phyloP scores from a whole-genome alignment of 495 filamentous ascomycete species.

The Penicillium pancosmium region DNA sequence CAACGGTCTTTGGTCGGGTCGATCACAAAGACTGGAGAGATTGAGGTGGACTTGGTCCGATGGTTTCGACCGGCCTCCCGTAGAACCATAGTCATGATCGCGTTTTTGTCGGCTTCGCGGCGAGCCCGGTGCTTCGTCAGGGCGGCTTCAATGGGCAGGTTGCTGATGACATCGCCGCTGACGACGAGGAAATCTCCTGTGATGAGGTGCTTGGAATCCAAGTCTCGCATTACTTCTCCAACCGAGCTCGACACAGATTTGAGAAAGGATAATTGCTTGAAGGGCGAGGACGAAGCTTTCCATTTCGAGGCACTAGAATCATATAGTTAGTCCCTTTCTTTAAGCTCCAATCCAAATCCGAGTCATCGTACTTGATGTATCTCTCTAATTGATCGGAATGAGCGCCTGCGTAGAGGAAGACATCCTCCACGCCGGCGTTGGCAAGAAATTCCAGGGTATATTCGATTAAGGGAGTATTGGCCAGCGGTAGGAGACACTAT shows the following conservation, averaged over 20 bases:
- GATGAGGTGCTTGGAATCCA: conserved; percentile 85
- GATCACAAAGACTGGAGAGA: conserved; percentile 82
- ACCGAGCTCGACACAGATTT: conserved; percentile 85
- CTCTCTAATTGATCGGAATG: conserved; percentile 88
- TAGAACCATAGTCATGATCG: conserved; percentile 97
- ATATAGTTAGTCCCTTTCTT: conserved; percentile 16
- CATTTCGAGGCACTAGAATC: conserved; percentile 64
- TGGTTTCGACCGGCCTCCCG: conserved; percentile 75
- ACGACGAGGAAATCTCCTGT: conserved; percentile 90
- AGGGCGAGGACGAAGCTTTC: conserved; percentile 73
- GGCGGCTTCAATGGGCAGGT: conserved; percentile 79
- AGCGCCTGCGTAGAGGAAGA: conserved; percentile 87
- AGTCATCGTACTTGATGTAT: conserved; percentile 65
- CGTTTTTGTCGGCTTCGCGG: conserved; percentile 83
- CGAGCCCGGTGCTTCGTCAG: conserved; percentile 78
- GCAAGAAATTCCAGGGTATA: conserved; percentile 97
- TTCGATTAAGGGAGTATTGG: conserved; percentile 92
- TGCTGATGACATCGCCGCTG: conserved; percentile 93
- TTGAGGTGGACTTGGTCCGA: conserved; percentile 70
- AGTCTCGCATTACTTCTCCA: conserved; percentile 92
- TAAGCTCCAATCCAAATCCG: background rate
- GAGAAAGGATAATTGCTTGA: conserved; percentile 80
- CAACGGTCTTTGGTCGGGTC: conserved; percentile 80
- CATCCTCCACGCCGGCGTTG: conserved; percentile 86
- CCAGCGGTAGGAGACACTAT: conserved; percentile 91